Conservation (phyloP, 2,329 filamentous ascomycete species). For the Dothistroma septosporum region DNA sequence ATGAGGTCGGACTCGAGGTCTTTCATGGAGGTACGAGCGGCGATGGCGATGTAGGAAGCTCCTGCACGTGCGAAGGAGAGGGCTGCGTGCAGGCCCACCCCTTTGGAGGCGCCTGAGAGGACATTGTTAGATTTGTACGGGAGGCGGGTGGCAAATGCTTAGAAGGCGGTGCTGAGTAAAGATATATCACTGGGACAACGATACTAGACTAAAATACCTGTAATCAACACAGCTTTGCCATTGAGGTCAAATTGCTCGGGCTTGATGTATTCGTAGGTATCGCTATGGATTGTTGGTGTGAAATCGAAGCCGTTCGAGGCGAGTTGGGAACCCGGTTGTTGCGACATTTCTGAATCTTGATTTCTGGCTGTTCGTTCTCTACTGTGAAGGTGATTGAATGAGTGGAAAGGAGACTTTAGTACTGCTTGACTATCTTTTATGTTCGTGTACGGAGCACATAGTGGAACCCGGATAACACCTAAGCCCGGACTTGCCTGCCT, state of each 20-base stretch:
- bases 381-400: too few species aligned
- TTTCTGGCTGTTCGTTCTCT: too few species aligned
- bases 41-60: conserved; percentile 51
- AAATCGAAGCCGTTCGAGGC: conserved; percentile 18
- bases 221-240: conserved; percentile 50
- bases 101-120: conserved; percentile 18
- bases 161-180: too few species aligned
- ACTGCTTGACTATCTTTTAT: too few species aligned
- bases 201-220: conserved; percentile 35
- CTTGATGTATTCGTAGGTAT: conserved; percentile 52
- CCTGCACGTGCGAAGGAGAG: conserved; percentile 54
- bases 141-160: too few species aligned
- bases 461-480: too few species aligned
- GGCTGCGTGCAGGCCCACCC: conserved; percentile 49
- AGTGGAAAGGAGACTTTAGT: too few species aligned
- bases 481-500: too few species aligned
- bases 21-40: conserved; percentile 49
- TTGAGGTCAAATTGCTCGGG: conserved; percentile 30
- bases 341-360: neutral
- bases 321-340: conserved; percentile 4
- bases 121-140: too few species aligned
- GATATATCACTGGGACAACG: too few species aligned
- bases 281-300: conserved; percentile 29
- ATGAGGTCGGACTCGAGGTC: conserved; percentile 37
- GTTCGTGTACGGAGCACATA: too few species aligned